phyloP scores from a whole-genome alignment of 805 yeast species.

The Ogataea minuta region DNA sequence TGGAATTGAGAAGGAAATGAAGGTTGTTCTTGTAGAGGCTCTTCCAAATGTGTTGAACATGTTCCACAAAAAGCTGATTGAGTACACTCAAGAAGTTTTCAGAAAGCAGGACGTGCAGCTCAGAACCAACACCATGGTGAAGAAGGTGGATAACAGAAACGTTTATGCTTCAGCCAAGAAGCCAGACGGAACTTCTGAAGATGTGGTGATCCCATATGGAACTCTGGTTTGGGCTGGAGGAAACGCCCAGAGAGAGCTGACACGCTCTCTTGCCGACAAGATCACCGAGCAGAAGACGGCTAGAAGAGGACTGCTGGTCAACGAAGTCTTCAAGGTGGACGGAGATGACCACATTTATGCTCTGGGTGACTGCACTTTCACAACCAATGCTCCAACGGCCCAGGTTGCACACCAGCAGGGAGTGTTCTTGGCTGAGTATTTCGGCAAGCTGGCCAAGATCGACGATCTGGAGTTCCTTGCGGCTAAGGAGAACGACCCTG shows the following conservation, averaged over 20 bases:
- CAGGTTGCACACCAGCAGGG: constrained; percentile 97
- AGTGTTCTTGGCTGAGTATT: constrained; percentile 66
- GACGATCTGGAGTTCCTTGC: constrained; percentile 53
- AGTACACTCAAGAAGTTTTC: constrained; percentile 78
- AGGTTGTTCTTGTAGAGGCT: constrained; percentile 84
- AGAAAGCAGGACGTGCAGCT: constrained; percentile 64
- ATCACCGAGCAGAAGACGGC: constrained; percentile 77
- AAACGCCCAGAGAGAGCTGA: constrained; percentile 79
- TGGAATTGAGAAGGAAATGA: constrained; percentile 71
- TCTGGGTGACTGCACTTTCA: constrained; percentile 89
- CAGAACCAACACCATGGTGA: constrained; percentile 82
- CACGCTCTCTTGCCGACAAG: constrained; percentile 60
- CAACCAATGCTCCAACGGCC: constrained; percentile 91
- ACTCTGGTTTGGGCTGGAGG: constrained; percentile 96
- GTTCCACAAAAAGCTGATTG: constrained; percentile 64
- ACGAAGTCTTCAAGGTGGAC: constrained; percentile 75
- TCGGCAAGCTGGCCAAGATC: constrained; percentile 60
- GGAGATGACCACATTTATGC: constrained; percentile 81
- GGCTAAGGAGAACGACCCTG: constrained; percentile 37
- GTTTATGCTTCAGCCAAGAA: constrained; percentile 70
- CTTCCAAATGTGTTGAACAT: constrained; percentile 79
- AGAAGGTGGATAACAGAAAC: constrained; percentile 67
- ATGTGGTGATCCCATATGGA: constrained; percentile 74
- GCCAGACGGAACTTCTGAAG: constrained; percentile 61
- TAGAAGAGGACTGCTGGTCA: constrained; percentile 83